Conservation (phyloP, 345 rosid species). For the Boechera stricta region DNA sequence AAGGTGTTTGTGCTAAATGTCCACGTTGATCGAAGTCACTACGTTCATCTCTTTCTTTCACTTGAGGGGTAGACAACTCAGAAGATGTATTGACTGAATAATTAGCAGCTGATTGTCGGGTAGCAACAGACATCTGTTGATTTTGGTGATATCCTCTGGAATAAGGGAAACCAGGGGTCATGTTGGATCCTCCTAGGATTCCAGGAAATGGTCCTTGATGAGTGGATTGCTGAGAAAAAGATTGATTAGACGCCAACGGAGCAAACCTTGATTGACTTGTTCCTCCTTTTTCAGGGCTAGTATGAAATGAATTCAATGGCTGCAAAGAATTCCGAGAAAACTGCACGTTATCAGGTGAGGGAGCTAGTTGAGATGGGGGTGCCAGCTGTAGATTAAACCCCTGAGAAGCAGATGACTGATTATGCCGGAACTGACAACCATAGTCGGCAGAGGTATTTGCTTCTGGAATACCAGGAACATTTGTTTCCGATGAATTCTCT, state of each 20-base stretch:
- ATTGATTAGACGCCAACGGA: conserved; percentile 54
- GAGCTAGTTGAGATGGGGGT: conserved; percentile 75
- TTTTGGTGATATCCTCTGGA: conserved; percentile 53
- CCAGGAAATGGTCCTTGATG: conserved; percentile 52
- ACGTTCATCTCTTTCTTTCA: conserved; percentile 49
- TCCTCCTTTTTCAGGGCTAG: conserved; percentile 51
- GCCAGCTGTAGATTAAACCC: conserved; percentile 82
- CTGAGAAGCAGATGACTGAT: conserved; percentile 66
- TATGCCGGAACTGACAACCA: conserved; percentile 58
- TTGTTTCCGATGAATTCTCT: conserved; percentile 54
- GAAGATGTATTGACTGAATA: conserved; percentile 48
- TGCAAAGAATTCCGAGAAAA: conserved; percentile 53
- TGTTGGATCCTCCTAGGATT: conserved; percentile 49
- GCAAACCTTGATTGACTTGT: conserved; percentile 53
- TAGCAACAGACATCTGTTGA: conserved; percentile 49
- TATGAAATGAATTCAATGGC: conserved; percentile 41
- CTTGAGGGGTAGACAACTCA: conserved; percentile 50
- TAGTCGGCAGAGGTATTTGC: conserved; percentile 61
- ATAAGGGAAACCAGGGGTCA: conserved; percentile 56
- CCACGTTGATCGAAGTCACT: conserved; percentile 55
- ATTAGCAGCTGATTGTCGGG: conserved; percentile 44
- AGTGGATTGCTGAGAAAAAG: conserved; percentile 50
- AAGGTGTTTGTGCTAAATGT: conserved; percentile 53
- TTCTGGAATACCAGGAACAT: conserved; percentile 56
- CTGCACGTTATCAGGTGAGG: conserved; percentile 45